Base-by-base conservation (phyloP, 2,329 filamentous ascomycete species). In the Anthostomella pinea region DNA sequence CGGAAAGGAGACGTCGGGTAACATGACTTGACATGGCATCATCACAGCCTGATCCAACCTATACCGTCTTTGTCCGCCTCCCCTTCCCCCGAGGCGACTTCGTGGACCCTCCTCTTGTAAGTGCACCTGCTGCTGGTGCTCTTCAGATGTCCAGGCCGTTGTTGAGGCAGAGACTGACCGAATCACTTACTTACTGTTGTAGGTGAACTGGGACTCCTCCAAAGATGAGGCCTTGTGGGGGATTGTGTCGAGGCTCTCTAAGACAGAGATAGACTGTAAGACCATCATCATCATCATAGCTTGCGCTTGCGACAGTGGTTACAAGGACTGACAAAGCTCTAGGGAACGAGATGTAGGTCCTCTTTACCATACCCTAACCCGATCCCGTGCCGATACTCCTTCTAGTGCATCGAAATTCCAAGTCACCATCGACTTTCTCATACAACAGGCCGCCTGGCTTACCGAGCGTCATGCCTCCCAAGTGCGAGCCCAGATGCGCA, bases 161-260 rank as follows among this genome's bases (percentile, higher is more conserved):
- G n/a, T n/a, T n/a, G n/a, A n/a, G n/a, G n/a, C n/a, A n/a, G n/a
- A n/a, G n/a, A n/a, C 15, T 30, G n/a, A 25, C 30, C 18, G 9
- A 13, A 16, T n/a, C 14, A 11, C 28, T 26, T 17, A n/a, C 24
- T 13, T 17, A 29, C 19, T 5, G 15, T 11, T 17, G n/a, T 39
- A 94, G 88, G 82, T 93, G 37, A 80, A 88, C 62, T 98, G 93
- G 93, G 83, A 90, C 63, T 75, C 83, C 2, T 70, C 75, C 15
- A 97, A 96, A 62, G 93, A 97, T 57, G 85, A 87, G 41, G 81
- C 81, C 8, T 66, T 98, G 11, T 98, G 93, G 93, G 87, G 87
- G 61, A 80, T 95, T 33, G 77, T 97, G 5, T 95, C 89, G 0
- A 83, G 83, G 43, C 81, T 84, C 20, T 81, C 86, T 2, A 87